Conservation (phyloP, 441 rosid species). For the Brassica hybrid region DNA sequence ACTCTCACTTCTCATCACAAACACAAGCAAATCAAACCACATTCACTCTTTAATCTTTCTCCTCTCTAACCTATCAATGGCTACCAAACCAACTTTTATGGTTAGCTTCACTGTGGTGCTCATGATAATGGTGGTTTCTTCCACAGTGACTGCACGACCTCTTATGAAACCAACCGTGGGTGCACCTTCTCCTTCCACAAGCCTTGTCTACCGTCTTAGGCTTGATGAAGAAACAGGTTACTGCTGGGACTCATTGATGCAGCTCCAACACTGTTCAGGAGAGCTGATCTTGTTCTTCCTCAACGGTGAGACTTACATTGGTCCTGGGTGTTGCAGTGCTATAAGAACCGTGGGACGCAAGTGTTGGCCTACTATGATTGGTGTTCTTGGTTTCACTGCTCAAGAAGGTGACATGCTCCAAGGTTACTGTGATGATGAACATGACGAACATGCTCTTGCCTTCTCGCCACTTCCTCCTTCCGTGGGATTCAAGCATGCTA, state of each 20-base stretch:
- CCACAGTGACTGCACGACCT: slow-evolving; percentile 31
- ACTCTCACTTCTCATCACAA: slow-evolving; percentile 33
- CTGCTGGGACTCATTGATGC: slow-evolving; percentile 68
- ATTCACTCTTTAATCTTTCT: background rate
- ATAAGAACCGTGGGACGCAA: slow-evolving; percentile 49
- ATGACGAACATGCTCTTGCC: slow-evolving; percentile 30
- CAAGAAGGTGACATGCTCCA: slow-evolving; percentile 65
- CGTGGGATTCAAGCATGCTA: slow-evolving; percentile 37
- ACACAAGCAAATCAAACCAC: slow-evolving; percentile 1
- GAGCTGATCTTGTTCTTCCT: slow-evolving; percentile 68
- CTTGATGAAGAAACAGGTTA: slow-evolving; percentile 54
- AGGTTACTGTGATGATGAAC: slow-evolving; percentile 54
- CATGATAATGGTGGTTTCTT: slow-evolving; percentile 35
- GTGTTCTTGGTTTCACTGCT: slow-evolving; percentile 57
- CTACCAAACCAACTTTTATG: slow-evolving; percentile 8
- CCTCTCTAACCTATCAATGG: slow-evolving; percentile 15
- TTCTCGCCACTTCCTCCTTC: slow-evolving; percentile 36
- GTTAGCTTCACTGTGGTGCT: slow-evolving; percentile 28
- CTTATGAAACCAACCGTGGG: slow-evolving; percentile 33
- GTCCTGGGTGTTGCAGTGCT: slow-evolving; percentile 59
- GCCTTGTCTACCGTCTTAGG: slow-evolving; percentile 50
- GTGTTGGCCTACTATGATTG: slow-evolving; percentile 68
- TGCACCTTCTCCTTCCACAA: slow-evolving; percentile 38
- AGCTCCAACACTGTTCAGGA: slow-evolving; percentile 62
- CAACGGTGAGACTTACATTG: slow-evolving; percentile 64